phyloP scores from a whole-genome alignment of 768 basidiomycete genomes.

The Ramaria rubella region DNA sequence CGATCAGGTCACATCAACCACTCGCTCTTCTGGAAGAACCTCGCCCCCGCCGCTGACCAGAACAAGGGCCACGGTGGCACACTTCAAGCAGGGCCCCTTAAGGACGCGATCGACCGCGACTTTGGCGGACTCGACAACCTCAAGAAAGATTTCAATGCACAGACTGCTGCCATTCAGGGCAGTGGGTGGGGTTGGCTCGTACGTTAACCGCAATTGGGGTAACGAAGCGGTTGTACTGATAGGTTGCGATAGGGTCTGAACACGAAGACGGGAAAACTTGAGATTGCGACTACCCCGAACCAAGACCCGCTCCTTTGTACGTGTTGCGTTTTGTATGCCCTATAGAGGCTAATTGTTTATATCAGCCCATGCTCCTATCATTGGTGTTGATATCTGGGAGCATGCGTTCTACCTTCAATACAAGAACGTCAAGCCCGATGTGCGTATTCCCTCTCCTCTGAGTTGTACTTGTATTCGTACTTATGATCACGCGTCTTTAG shows the following conservation, averaged over 20 bases:
- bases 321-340: constrained; percentile 7
- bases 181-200: constrained; percentile 98
- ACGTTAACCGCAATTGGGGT: constrained; percentile 28
- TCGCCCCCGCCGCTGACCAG: constrained; percentile 54
- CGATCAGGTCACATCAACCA: constrained; percentile 76
- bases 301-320: constrained; percentile 79
- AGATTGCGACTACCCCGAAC: constrained; percentile 88
- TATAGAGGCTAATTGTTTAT: not conserved
- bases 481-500: constrained; percentile 26
- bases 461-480: not conserved
- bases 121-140: constrained; percentile 71
- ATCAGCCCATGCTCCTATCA: constrained; percentile 61
- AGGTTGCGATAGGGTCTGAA: constrained; percentile 53
- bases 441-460: constrained; percentile 33
- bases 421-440: constrained; percentile 89
- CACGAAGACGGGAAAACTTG: constrained; percentile 59
- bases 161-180: constrained; percentile 83
- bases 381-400: constrained; percentile 94
- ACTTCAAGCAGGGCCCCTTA: constrained; percentile 58
- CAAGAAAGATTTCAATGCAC: constrained; percentile 77
- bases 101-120: constrained; percentile 48
- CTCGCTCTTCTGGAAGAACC: constrained; percentile 94
- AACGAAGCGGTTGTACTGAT: constrained; percentile 3
- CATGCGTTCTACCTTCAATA: constrained; percentile 97
- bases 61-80: constrained; percentile 55